These are phyloP conservation scores for Boletus tomentosulus DNA, from an alignment of 768 basidiomycete species.

Conservation along the genomic window DNA sequence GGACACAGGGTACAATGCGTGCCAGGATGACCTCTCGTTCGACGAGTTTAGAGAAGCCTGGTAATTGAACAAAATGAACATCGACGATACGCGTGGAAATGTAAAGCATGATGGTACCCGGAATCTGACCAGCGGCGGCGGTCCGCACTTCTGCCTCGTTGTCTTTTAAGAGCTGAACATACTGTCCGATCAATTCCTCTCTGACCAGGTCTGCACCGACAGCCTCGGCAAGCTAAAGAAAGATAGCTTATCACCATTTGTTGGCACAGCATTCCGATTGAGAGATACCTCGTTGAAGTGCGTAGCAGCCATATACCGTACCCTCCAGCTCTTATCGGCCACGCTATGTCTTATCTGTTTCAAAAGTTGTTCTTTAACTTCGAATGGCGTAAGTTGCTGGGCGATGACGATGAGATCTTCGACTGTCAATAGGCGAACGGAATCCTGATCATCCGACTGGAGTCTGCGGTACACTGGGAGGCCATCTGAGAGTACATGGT, in stretches of 20 bases:
- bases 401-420: slow-evolving; percentile 94
- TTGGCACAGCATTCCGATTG: neutral
- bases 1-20: slow-evolving; percentile 90
- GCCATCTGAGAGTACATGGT: slow-evolving; percentile 80
- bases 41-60: slow-evolving; percentile 91
- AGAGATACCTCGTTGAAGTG: slow-evolving; percentile 86
- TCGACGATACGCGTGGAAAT: neutral
- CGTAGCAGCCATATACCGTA: slow-evolving; percentile 96
- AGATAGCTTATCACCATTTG: neutral
- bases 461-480: slow-evolving; percentile 91
- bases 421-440: slow-evolving; percentile 91
- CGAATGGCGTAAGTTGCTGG: slow-evolving; percentile 75
- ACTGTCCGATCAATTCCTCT: slow-evolving; percentile 91
- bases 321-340: slow-evolving; percentile 96
- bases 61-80: slow-evolving; percentile 7
- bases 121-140: slow-evolving; percentile 93
- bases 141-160: slow-evolving; percentile 98
- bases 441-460: slow-evolving; percentile 95
- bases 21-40: slow-evolving; percentile 93
- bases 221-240: slow-evolving; percentile 77
- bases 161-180: slow-evolving; percentile 91
- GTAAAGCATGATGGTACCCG: slow-evolving; percentile 52
- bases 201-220: slow-evolving; percentile 87
- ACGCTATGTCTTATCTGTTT: slow-evolving; percentile 86
- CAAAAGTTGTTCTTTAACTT: slow-evolving; percentile 86